Evolutionary conservation across 345 rosid genomes (phyloP), one percentile per base, ranked within the genome.

Genomic region (Trapa bicornis): DNA sequence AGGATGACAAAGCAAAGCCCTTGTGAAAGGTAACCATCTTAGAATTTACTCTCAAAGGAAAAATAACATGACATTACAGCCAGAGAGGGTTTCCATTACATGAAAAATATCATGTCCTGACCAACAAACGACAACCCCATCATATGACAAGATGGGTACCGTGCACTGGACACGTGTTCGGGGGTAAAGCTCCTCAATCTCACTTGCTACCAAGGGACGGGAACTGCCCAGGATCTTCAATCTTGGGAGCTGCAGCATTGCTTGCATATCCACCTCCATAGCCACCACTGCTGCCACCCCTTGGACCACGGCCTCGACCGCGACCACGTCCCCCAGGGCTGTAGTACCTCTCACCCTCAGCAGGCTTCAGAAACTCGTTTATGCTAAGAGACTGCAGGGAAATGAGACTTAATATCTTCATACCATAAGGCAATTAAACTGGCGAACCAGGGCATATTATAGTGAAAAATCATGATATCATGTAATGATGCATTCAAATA

Each of bases 291-390:
- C 29, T 22, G 29, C 29, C 29, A 22, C 29, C 29, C 29, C 29
- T 22, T 22, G 45, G 17, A 22, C 79, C 73, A 66, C 78, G 73
- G 42, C 88, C 89, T 5, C 94, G 89, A 45, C 92, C 89, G 54
- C 96, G 88, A 0, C 96, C 92, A 1, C 96, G 86, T 22, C 92
- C 86, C 4, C 81, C 77, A 0, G 79, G 72, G 53, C 69, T 73
- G 73, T 76, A 75, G 83, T 65, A 73, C 70, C 76, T 85, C 84
- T 81, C 92, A 38, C 96, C 94, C 43, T 85, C 98, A 61, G 91
- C 92, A 62, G 99, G 99, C 85, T 91, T 95, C 81, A 95, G 83
- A 73, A 95, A 91, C 78, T 91, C 98, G 65, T 81, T 95, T 69
- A 95, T 95, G 87, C 83, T 91, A 41, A 91, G 87, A 79, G 94